Evolutionary conservation across 2,329 filamentous ascomycete genomes (phyloP).

Genomic region (Penicillium sp.): DNA sequence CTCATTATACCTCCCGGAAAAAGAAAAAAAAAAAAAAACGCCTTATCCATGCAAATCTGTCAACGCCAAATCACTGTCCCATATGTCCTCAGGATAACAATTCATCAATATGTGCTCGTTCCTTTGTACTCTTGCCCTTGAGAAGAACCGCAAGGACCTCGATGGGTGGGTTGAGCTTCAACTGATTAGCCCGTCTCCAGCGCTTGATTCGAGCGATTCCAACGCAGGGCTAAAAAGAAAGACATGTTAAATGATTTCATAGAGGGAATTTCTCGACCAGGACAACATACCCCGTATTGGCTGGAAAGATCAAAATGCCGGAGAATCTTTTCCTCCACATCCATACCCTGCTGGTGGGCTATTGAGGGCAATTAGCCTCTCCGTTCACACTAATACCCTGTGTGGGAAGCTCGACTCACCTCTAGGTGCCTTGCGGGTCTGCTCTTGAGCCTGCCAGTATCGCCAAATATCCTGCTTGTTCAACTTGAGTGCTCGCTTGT

Average conservation of each 20-base stretch:
- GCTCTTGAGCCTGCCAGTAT: conserved; percentile 76
- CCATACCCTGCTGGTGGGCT: conserved; percentile 75
- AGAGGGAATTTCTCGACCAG: not conserved
- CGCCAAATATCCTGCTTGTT: conserved; percentile 65
- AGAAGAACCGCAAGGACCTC: conserved; percentile 85
- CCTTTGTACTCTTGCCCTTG: conserved; percentile 53
- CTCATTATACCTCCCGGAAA: conserved; percentile 1
- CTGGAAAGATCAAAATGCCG: conserved; percentile 89
- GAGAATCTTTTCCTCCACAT: conserved; percentile 76
- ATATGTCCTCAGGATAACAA: conserved; percentile 29
- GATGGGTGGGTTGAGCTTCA: conserved; percentile 83
- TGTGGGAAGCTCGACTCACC: conserved; percentile 30
- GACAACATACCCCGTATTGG: conserved; percentile 79
- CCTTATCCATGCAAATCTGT: conserved; percentile 6
- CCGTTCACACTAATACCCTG: not conserved
- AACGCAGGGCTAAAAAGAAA: conserved; percentile 68
- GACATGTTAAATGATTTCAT: conserved; percentile 1
- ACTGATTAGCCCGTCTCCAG: conserved; percentile 78
- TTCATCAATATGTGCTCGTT: conserved; percentile 64
- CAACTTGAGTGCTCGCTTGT: conserved; percentile 58
- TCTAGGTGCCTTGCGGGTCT: conserved; percentile 62
- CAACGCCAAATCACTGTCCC: not conserved
- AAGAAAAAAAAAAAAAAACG: no score
- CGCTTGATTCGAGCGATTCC: conserved; percentile 77
- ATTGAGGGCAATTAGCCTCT: not conserved